These are phyloP conservation scores for Dioscorea dumetorum DNA, from an alignment of 106 monocot species.

Conservation along the genomic window DNA sequence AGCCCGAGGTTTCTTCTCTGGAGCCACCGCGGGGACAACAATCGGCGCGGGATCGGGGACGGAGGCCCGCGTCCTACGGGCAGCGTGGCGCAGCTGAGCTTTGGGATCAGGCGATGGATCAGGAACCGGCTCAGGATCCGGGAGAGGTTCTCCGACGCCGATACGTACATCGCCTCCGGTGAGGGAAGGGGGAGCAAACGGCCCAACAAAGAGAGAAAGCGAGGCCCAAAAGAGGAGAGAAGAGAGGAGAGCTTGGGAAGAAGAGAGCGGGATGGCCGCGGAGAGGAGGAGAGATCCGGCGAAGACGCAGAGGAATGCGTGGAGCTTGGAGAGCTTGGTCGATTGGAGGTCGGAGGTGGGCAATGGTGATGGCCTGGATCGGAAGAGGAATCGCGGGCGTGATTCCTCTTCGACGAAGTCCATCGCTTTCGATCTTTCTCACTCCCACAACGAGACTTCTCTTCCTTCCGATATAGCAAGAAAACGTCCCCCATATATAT, in stretches of 20 bases:
- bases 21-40: background rate
- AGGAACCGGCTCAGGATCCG: constrained; percentile 12
- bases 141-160: constrained; percentile 46
- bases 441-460: too few species aligned
- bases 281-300: constrained; percentile 14
- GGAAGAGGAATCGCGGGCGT: constrained; percentile 64
- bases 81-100: background rate
- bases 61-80: constrained; percentile 6
- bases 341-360: constrained; percentile 1
- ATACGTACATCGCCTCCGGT: constrained; percentile 72
- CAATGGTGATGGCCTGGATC: constrained; percentile 18
- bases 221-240: constrained; percentile 65
- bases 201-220: constrained; percentile 70
- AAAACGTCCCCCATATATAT: too few species aligned
- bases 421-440: constrained; percentile 21
- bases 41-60: background rate
- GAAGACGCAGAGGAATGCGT: constrained; percentile 33
- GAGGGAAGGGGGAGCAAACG: constrained; percentile 68
- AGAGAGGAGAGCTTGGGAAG: constrained; percentile 20
- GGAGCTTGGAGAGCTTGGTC: constrained; percentile 24
- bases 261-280: constrained; percentile 17
- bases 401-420: constrained; percentile 79
- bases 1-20: constrained; percentile 3
- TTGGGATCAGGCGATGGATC: constrained; percentile 15
- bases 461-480: too few species aligned